Conservation (phyloP, 148 eudicot species). For the Silene uniflora region DNA sequence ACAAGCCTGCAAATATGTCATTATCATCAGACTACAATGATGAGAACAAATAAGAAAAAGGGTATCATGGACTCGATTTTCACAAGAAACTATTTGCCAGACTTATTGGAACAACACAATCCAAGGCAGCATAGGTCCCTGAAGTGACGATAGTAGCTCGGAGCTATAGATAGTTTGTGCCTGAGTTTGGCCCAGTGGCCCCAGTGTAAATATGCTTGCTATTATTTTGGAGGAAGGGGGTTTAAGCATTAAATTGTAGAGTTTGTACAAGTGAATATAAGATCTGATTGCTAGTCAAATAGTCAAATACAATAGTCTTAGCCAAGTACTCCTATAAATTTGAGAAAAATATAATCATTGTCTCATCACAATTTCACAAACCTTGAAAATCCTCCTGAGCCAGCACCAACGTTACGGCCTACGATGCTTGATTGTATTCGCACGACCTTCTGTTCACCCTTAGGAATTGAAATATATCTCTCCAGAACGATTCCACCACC, state of each 20-base stretch:
- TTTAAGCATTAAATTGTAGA: too few species aligned
- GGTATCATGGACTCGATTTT: background rate
- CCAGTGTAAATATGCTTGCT: too few species aligned
- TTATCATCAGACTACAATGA: constrained; percentile 4
- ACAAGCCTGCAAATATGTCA: constrained; percentile 63
- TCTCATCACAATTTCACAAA: constrained; percentile 20
- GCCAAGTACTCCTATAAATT: too few species aligned
- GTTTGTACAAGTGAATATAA: too few species aligned
- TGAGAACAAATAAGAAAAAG: background rate
- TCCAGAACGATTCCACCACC: constrained; percentile 80
- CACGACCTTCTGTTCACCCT: constrained; percentile 45
- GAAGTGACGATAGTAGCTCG: background rate
- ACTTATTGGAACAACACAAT: background rate
- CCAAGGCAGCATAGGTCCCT: background rate
- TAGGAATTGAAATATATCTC: constrained; percentile 55
- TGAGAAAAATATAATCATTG: background rate
- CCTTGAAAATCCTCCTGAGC: constrained; percentile 99
- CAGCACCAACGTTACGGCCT: constrained; percentile 91
- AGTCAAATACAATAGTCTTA: background rate
- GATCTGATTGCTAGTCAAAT: background rate
- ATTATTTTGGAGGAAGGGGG: too few species aligned
- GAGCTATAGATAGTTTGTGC: background rate
- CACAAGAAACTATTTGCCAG: background rate
- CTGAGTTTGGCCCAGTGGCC: too few species aligned
- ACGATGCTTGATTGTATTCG: constrained; percentile 65